Evolutionary conservation across 1,284 basidiomycete genomes (phyloP).

Genomic region (Exobasidium rhododendri): DNA sequence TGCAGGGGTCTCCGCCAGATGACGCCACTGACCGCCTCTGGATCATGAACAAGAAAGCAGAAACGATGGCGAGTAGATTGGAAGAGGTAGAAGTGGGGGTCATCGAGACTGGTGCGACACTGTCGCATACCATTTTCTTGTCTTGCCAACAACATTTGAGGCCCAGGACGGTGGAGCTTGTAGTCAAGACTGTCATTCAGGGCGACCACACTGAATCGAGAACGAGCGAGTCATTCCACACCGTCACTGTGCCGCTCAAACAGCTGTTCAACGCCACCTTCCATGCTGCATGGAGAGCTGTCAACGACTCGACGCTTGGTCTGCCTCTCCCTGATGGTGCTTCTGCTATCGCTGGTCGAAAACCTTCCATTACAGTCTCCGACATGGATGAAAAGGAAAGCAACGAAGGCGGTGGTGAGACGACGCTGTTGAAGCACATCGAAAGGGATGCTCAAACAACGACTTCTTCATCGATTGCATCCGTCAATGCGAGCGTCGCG

Average conservation of each 20-base stretch:
- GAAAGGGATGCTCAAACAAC: not conserved
- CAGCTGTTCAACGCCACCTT: not conserved
- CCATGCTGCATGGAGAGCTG: conserved; percentile 1
- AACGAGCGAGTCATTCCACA: not conserved
- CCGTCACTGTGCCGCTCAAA: not conserved
- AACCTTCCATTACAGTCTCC: not conserved
- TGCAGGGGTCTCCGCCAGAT: not conserved
- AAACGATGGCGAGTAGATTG: not conserved
- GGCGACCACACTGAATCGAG: not conserved
- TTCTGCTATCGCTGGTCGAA: not conserved
- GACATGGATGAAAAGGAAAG: not conserved
- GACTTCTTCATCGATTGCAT: conserved; percentile 10
- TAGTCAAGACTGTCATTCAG: not conserved
- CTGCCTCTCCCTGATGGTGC: no score
- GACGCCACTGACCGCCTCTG: not conserved
- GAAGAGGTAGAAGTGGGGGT: not conserved
- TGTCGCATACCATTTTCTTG: not conserved
- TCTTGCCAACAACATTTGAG: not conserved
- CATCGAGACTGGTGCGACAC: not conserved
- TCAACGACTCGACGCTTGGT: conserved; percentile 1
- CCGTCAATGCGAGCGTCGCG: conserved; percentile 11
- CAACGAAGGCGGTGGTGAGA: not conserved
- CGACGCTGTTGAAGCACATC: not conserved
- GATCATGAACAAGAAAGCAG: not conserved
- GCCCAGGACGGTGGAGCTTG: not conserved